These are phyloP conservation scores for Brettanomyces sp. DNA, from an alignment of 805 yeast species.

Conservation along the genomic window DNA sequence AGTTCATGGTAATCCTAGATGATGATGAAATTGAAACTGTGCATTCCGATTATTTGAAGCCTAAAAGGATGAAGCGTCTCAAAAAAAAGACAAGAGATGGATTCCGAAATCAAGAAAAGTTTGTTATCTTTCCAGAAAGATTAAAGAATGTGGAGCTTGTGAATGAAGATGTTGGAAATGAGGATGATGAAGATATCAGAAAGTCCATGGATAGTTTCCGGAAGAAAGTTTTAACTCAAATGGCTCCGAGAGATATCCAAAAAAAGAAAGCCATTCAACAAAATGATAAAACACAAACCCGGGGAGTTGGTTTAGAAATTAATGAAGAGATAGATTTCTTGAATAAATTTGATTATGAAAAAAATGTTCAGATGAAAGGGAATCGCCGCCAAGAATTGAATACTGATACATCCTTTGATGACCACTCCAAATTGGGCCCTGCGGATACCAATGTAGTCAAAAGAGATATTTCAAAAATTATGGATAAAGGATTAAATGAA, in stretches of 20 bases:
- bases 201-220: conserved; percentile 22
- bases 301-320: conserved; percentile 14
- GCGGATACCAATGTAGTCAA: too few species aligned
- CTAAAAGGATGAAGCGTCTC: conserved; percentile 15
- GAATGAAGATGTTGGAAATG: conserved; percentile 18
- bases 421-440: not conserved
- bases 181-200: conserved; percentile 18
- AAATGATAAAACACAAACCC: not conserved
- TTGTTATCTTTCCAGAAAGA: conserved; percentile 10
- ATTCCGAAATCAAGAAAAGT: conserved; percentile 2
- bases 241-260: not conserved
- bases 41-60: conserved; percentile 9
- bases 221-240: conserved; percentile 2
- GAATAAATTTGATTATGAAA: conserved; percentile 18
- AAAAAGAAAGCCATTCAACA: not conserved
- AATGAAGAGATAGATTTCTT: conserved; percentile 31
- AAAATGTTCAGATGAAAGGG: not conserved
- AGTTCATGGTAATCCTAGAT: conserved; percentile 9
- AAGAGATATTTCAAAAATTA: not conserved
- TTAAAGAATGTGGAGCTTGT: conserved; percentile 20
- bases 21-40: conserved; percentile 9
- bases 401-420: not conserved
- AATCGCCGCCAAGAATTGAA: too few species aligned
- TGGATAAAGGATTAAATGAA: conserved; percentile 6
- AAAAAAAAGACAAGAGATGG: conserved; percentile 9